Percentiles rank a stretch among this genome's conserved stretches.
phyloP scores from a whole-genome alignment of 2,329 filamentous ascomycete species.

The Diaporthe citri region DNA sequence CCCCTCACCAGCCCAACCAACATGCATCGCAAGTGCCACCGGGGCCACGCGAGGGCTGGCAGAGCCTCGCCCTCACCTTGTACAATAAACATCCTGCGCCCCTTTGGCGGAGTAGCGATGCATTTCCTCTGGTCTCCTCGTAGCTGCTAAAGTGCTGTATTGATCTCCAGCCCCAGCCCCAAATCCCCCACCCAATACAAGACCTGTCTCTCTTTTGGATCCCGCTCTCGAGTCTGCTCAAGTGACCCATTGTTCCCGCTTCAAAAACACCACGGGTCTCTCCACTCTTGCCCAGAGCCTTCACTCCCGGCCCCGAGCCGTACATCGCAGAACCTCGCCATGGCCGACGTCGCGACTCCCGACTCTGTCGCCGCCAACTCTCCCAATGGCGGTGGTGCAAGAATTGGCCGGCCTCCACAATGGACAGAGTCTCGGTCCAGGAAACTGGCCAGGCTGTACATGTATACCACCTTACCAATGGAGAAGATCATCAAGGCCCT shows the following conservation, averaged over 20 bases:
- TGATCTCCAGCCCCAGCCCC: background rate
- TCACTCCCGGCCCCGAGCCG: slow-evolving; percentile 11
- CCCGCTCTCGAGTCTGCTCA: slow-evolving; percentile 5
- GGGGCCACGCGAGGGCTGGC: slow-evolving; percentile 6
- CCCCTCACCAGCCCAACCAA: slow-evolving; percentile 25
- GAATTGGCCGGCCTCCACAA: slow-evolving; percentile 65
- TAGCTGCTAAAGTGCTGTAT: slow-evolving; percentile 19
- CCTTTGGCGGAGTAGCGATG: slow-evolving; percentile 19
- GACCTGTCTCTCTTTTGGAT: slow-evolving; percentile 8
- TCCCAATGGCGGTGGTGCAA: slow-evolving; percentile 41
- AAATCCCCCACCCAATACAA: background rate
- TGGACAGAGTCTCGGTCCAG: slow-evolving; percentile 67
- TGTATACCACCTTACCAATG: slow-evolving; percentile 67
- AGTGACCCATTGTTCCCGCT: background rate
- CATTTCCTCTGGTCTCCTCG: slow-evolving; percentile 25
- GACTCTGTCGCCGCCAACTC: slow-evolving; percentile 33
- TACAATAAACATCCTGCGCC: slow-evolving; percentile 39
- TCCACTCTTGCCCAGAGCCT: slow-evolving; percentile 2
- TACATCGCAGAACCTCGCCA: slow-evolving; percentile 35
- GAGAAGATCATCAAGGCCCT: slow-evolving; percentile 63
- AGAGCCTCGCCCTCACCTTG: slow-evolving; percentile 36
- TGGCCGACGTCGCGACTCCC: slow-evolving; percentile 29
- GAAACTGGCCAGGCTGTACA: slow-evolving; percentile 67
- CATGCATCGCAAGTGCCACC: slow-evolving; percentile 13
- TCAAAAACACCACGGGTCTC: background rate